Evolutionary conservation across 2,329 filamentous ascomycete species (phyloP), one percentile per base, ranked within the genome.

Genomic region (Apiospora malaysiana): DNA sequence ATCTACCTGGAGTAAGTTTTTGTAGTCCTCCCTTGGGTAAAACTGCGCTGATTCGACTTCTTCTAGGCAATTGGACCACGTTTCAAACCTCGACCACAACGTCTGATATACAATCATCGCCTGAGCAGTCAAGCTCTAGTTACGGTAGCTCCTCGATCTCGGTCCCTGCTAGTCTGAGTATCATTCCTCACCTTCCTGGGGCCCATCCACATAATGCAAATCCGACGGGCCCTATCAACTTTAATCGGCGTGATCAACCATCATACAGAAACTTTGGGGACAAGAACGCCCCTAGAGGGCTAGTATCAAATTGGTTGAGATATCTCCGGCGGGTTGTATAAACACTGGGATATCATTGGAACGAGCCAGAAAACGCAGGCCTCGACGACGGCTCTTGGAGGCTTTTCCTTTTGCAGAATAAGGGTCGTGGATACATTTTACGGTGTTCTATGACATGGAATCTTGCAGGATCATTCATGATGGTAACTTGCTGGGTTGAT

Each of bases 1-100:
- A 25, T 68, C 67, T 25, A 46, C 56, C 18, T 68, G 67, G 67
- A n/a, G 67, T 68, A 56, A 16, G 67, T 43, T 18, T 18, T 7
- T n/a, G 7, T 27, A 27, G 18, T 45, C 40, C n/a, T 18, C 45
- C 12, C 0, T 2, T 32, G 18, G 7, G 18, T 45, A 42, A 45
- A 2, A 18, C n/a, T 45, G 45, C 18, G 21, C 65, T 67, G 40
- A 43, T 18, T 8, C 18, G n/a, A 56, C 16, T 25, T 7, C n/a
- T 12, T 25, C 32, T 32, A 68, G 67, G 67, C 67, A 68, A 68
- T 40, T 68, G 67, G 67, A 68, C 67, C 16, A 68, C 67, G 0
- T 68, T 68, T 18, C 67, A 6, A 16, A 68, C 67, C 18, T 68
- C 67, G 2, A 27, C 27, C 4, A 68, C 67, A 5, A 56, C 32